Percentiles rank a stretch among this genome's conserved stretches.
These are phyloP conservation scores for Puya raimondii DNA, from an alignment of 176 grass and related monocot genomes.

Conservation along the genomic window DNA sequence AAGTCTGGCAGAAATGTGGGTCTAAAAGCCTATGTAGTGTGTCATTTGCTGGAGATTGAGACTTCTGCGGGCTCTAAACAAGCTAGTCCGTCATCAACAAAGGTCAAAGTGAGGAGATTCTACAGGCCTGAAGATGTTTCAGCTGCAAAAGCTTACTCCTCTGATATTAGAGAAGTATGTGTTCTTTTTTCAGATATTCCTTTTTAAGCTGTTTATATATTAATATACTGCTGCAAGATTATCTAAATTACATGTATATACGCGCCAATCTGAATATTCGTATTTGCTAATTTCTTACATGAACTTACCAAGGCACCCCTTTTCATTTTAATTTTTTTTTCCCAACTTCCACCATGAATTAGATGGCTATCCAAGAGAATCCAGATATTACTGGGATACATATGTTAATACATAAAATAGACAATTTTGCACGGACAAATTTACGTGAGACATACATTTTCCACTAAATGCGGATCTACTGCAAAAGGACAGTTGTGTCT, in stretches of 20 bases:
- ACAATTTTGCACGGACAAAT: too few relatives aligned
- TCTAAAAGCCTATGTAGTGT: conserved; percentile 76
- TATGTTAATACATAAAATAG: neutral
- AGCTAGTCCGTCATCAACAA: conserved; percentile 38
- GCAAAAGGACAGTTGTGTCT: too few relatives aligned
- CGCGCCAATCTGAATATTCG: too few relatives aligned
- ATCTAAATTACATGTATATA: too few relatives aligned
- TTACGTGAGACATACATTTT: too few relatives aligned
- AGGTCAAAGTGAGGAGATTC: conserved; percentile 80
- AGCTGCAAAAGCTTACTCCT: conserved; percentile 69
- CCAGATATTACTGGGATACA: too few relatives aligned
- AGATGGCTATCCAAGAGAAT: neutral
- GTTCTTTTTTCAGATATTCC: conserved; percentile 6
- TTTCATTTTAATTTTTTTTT: neutral
- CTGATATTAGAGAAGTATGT: conserved; percentile 91
- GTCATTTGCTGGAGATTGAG: conserved; percentile 60
- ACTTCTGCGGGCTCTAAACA: conserved; percentile 39
- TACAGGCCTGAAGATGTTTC: conserved; percentile 96
- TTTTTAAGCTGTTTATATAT: neutral
- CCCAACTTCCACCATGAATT: too few relatives aligned
- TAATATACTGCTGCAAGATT: too few relatives aligned
- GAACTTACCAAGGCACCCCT: neutral
- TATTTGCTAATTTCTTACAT: too few relatives aligned
- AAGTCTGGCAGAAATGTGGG: conserved; percentile 90
- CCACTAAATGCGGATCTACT: too few relatives aligned